Base-by-base conservation (phyloP, 768 basidiomycete genomes). In the Stropharia rugosoannulata region DNA sequence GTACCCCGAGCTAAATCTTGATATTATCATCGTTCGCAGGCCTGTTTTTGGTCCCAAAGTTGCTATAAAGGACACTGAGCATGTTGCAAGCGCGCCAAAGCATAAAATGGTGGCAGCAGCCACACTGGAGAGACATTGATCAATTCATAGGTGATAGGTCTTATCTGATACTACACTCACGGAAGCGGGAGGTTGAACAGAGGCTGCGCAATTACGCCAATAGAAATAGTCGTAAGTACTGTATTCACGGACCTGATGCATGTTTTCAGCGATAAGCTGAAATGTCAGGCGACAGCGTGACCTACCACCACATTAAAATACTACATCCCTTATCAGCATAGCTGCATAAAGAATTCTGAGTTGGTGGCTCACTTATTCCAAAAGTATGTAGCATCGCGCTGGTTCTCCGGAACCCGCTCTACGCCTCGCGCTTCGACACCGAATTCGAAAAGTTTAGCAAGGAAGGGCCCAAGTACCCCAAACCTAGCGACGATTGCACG, bases 301-400 rank as follows among this genome's bases (percentile, higher is more conserved):
- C 60, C 25, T 19, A 61, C 60, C 60, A 61, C 60, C 60, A 61
- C 60, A 61, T 61, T 42, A 61, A 61, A 22, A 61, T 61, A 37
- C 60, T 61, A 27, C 15, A 35, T 41, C 25, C 22, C 3, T 11
- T 13, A 22, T 42, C 27, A 16, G 37, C 36, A 35, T 16, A 48
- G 0, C n/a, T 29, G 8, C 2, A 29, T 18, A 27, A 12, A 9
- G 36, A 9, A 15, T 4, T 18, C 40, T n/a, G 3, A 39, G 4
- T 41, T 12, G 1, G 27, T 12, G 16, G 45, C 60, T 49, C 44
- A 61, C 60, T 61, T 61, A 32, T 58, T 61, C 60, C 60, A 61
- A 39, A 61, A 45, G 44, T 58, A 55, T 19, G 57, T 58, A 8
- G 39, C 49, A 37, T 58, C 57, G 4, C 60, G 50, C 60, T 53